These are phyloP conservation scores for Didymella arachidicola DNA, from an alignment of 2,329 filamentous ascomycete genomes.

Conservation along the genomic window DNA sequence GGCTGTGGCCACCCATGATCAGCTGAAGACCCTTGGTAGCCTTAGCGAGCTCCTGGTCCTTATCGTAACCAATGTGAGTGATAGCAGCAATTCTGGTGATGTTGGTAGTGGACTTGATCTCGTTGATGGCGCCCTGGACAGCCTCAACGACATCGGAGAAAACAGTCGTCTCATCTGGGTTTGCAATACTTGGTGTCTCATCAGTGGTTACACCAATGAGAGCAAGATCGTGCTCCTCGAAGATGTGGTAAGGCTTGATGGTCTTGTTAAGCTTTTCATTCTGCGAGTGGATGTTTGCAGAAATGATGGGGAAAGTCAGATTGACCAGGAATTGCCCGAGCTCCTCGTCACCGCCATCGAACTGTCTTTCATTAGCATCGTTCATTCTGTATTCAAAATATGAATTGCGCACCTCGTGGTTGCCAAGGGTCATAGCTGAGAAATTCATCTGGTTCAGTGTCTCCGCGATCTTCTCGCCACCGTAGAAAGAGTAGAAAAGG, in stretches of 20 bases:
- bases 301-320: slow-evolving; percentile 70
- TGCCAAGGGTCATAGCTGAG: slow-evolving; percentile 72
- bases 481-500: slow-evolving; percentile 72
- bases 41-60: slow-evolving; percentile 67
- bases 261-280: slow-evolving; percentile 67
- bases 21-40: slow-evolving; percentile 70
- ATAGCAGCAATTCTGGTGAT: slow-evolving; percentile 71
- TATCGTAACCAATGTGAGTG: slow-evolving; percentile 72
- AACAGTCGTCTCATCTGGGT: slow-evolving; percentile 63
- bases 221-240: slow-evolving; percentile 66
- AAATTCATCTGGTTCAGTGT: slow-evolving; percentile 71
- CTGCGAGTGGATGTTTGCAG: slow-evolving; percentile 69
- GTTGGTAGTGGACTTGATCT: slow-evolving; percentile 67
- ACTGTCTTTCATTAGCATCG: slow-evolving; percentile 40
- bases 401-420: slow-evolving; percentile 54
- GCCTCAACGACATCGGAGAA: slow-evolving; percentile 66
- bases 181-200: slow-evolving; percentile 65
- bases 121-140: slow-evolving; percentile 68
- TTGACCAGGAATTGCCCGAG: slow-evolving; percentile 69
- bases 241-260: slow-evolving; percentile 72
- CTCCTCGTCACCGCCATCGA: slow-evolving; percentile 69
- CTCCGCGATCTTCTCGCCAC: slow-evolving; percentile 72
- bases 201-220: slow-evolving; percentile 71
- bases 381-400: background rate
- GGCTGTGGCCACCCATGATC: slow-evolving; percentile 69